Percentiles rank a stretch among this genome's conserved stretches.
These are phyloP conservation scores for Leccinum longicurvipes DNA, from an alignment of 768 basidiomycete species.

Conservation along the genomic window DNA sequence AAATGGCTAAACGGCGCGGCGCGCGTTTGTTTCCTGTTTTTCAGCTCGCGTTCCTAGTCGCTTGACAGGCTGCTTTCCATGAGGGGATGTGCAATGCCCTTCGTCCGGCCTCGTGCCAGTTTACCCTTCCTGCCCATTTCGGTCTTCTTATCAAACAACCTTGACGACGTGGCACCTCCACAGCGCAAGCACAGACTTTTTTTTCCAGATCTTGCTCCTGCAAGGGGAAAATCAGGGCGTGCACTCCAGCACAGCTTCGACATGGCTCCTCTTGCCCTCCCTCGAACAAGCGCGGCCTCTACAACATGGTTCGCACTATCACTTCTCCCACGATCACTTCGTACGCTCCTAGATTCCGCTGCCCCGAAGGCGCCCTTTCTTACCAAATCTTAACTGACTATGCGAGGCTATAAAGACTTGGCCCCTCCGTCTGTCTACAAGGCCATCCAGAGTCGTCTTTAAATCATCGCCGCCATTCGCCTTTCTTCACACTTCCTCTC, in stretches of 20 bases:
- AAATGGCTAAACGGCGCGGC: slow-evolving; percentile 6
- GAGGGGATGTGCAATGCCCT: slow-evolving; percentile 25
- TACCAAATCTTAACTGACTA: slow-evolving; percentile 27
- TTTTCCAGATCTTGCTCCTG: slow-evolving; percentile 18
- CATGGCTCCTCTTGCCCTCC: slow-evolving; percentile 4
- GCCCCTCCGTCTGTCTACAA: not conserved
- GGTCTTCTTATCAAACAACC: slow-evolving; percentile 25
- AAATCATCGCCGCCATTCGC: not conserved
- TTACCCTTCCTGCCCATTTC: slow-evolving; percentile 26
- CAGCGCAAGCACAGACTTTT: slow-evolving; percentile 15
- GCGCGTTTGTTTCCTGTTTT: slow-evolving; percentile 11
- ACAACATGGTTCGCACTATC: slow-evolving; percentile 12
- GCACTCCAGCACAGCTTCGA: slow-evolving; percentile 20
- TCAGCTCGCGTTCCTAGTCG: slow-evolving; percentile 17
- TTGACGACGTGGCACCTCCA: slow-evolving; percentile 28
- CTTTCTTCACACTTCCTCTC: not conserved
- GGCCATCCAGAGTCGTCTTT: not conserved
- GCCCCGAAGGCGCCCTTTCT: slow-evolving; percentile 26
- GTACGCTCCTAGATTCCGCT: slow-evolving; percentile 27
- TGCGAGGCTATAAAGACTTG: slow-evolving; percentile 29
- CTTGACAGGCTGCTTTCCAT: slow-evolving; percentile 20
- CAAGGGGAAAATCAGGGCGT: slow-evolving; percentile 30
- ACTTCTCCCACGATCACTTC: slow-evolving; percentile 35
- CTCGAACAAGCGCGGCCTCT: slow-evolving; percentile 1
- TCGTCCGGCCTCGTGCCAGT: slow-evolving; percentile 29